A percentile compares a stretch with the other conserved stretches of the same genome.
Evolutionary conservation across 192 early-diverging fungal species (phyloP).

Genomic region (Geosiphon pyriformis): DNA sequence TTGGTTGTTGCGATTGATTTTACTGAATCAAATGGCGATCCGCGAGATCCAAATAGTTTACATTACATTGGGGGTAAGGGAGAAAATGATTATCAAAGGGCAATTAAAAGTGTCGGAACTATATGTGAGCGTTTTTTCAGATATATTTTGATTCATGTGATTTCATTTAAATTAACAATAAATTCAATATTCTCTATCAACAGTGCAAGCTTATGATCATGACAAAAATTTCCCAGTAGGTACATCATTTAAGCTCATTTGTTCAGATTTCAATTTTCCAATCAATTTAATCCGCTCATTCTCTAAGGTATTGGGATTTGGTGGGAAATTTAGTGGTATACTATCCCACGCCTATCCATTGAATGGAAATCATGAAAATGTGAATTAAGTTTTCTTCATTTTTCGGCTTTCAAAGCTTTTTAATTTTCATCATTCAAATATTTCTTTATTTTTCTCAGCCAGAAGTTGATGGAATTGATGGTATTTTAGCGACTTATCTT

Average conservation of each 20-base stretch:
- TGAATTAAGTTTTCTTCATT: constrained; percentile 20
- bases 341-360: constrained; percentile 46
- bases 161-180: neutral
- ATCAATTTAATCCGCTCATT: too few relatives aligned
- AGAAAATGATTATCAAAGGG: constrained; percentile 46
- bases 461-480: constrained; percentile 47
- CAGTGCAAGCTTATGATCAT: constrained; percentile 45
- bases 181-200: neutral
- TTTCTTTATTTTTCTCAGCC: constrained; percentile 37
- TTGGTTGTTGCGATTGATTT: constrained; percentile 52
- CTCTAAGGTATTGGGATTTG: constrained; percentile 44
- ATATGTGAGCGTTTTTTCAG: constrained; percentile 20
- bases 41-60: constrained; percentile 38
- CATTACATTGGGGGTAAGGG: constrained; percentile 35
- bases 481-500: constrained; percentile 42
- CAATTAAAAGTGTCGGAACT: constrained; percentile 43
- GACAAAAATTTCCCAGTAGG: constrained; percentile 42
- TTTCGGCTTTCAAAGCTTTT: neutral
- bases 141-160: neutral
- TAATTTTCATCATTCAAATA: neutral
- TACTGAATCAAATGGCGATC: constrained; percentile 51
- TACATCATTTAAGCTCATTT: neutral
- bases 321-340: constrained; percentile 37
- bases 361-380: constrained; percentile 33
- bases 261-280: too few relatives aligned